Evolutionary conservation across 2,329 filamentous ascomycete species (phyloP).

Genomic region (Thielaviopsis ethacetica): DNA sequence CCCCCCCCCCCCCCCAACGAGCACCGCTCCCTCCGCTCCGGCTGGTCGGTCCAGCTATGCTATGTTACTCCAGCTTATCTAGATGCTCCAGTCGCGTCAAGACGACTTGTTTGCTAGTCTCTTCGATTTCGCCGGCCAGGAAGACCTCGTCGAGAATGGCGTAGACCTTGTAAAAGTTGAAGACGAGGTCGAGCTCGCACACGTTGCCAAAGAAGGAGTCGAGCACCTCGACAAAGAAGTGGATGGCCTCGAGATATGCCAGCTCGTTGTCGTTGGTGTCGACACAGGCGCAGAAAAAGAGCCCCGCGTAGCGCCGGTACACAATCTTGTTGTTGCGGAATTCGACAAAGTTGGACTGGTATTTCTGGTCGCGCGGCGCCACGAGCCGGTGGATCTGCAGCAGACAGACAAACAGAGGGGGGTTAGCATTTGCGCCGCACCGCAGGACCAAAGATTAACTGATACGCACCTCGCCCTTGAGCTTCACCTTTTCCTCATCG

Average conservation of each 20-base stretch:
- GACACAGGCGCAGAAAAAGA: constrained; percentile 99
- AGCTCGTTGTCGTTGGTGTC: constrained; percentile 98
- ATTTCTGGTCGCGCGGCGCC: constrained; percentile 93
- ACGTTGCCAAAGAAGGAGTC: constrained; percentile 99
- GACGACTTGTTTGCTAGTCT: constrained; percentile 97
- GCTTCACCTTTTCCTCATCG: constrained; percentile 97
- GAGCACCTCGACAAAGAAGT: constrained; percentile 98
- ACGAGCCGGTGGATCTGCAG: constrained; percentile 87
- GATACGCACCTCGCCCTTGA: constrained; percentile 74
- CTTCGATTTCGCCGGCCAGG: constrained; percentile 91
- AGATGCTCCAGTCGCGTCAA: constrained; percentile 85
- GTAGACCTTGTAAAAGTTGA: constrained; percentile 80
- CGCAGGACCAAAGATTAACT: not conserved
- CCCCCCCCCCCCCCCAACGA: not conserved
- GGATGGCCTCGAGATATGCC: constrained; percentile 90
- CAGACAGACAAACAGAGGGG: not conserved
- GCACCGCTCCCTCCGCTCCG: not conserved
- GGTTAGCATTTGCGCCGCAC: not conserved
- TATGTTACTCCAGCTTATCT: constrained; percentile 71
- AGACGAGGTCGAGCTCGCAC: constrained; percentile 85
- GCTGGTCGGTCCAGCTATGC: too few species aligned
- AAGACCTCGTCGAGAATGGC: constrained; percentile 98
- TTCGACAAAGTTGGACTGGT: constrained; percentile 99
- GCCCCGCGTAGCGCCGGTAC: constrained; percentile 88
- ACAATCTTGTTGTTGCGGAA: constrained; percentile 90